Evolutionary conservation across 2,329 filamentous ascomycete species (phyloP), one percentile per base, ranked within the genome.

Genomic region (Fusarium graminum): DNA sequence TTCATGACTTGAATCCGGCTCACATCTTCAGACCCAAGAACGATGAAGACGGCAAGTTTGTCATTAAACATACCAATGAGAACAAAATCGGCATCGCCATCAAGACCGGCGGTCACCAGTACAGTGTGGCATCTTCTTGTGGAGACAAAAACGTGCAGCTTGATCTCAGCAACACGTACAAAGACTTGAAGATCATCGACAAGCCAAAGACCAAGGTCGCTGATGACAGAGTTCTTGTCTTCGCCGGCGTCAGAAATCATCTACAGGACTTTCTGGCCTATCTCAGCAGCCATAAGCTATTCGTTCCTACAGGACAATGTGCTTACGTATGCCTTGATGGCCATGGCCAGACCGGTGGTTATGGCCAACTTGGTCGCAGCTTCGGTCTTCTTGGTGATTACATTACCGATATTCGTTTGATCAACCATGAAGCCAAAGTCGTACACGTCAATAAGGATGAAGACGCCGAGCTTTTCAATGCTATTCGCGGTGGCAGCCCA

Each of bases 31-130:
- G 5, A 26, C 44, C 44, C 2, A 47, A 36, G 16, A 3, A 47
- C 26, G 44, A 47, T 8, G 2, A 47, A 3, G 44, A 14, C 8
- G 29, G 36, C 19, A 47, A 14, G 29, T 1, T 10, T 0, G 44
- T 9, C 0, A 36, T 47, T 11, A 4, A 8, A 10, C 17, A 26
- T 25, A 29, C 44, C 3, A 5, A 25, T 6, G 1, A 47, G 2
- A 36, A 47, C 6, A 51, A 51, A 17, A 19, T 51, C 26, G 17
- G 36, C 38, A 43, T 51, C 11, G 47, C 38, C 4, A 51, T 51
- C 4, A 26, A 41, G n/a, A 42, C 26, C 1, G 47, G 47, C 1
- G 47, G 47, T 1, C 47, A 51, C 4, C 26, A 51, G 8, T 51
- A 42, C 14, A 51, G 47, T 1, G 47, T 36, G 2, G 36, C 47